Conservation (phyloP, 2,329 filamentous ascomycete species). For the Sporothrix variecibatus region DNA sequence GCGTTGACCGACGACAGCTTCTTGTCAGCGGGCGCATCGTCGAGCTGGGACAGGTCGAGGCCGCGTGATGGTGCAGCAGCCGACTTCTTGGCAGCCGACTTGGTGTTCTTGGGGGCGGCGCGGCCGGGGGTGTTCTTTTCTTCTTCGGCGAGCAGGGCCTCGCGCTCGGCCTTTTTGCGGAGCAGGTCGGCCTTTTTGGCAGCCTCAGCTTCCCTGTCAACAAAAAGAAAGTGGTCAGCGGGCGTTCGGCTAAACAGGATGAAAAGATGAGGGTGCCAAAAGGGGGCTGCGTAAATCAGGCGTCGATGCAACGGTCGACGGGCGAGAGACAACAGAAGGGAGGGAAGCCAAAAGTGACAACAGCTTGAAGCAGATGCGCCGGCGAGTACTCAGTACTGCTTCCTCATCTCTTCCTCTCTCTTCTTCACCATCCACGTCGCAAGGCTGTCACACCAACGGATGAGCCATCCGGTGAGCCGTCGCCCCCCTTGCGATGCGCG, state of each 20-base stretch:
- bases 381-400: neutral
- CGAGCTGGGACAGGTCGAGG: conserved; percentile 73
- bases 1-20: conserved; percentile 69
- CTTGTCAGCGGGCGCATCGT: conserved; percentile 46
- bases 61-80: conserved; percentile 52
- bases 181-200: conserved; percentile 80
- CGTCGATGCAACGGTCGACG: neutral
- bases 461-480: neutral
- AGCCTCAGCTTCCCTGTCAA: conserved; percentile 73
- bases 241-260: neutral
- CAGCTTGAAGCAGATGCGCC: neutral
- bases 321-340: neutral
- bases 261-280: neutral
- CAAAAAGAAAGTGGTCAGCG: conserved; percentile 4
- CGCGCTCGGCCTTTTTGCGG: conserved; percentile 89
- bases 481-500: neutral
- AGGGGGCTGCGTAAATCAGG: neutral
- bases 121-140: conserved; percentile 65
- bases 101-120: conserved; percentile 65
- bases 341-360: neutral
- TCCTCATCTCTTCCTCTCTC: neutral
- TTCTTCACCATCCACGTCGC: neutral
- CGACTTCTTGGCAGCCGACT: conserved; percentile 67
- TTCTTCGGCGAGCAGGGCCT: conserved; percentile 79
- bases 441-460: conserved; percentile 18